Base-by-base conservation (phyloP, 371 early-diverging fungal genomes). In the Choanephora cucurbitarum region DNA sequence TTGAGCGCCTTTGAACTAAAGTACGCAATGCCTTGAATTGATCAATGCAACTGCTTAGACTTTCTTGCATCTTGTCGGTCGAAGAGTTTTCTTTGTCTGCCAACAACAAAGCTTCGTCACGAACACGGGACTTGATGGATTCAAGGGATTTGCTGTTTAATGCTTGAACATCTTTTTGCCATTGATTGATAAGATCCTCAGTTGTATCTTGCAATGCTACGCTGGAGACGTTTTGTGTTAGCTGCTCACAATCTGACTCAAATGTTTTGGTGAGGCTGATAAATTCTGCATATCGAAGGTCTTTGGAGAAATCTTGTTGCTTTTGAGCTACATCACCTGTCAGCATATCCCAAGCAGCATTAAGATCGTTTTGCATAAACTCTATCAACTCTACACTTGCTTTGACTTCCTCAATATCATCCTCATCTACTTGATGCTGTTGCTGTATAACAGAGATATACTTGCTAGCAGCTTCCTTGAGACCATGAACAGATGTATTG, bases 131-230 rank as follows among this genome's bases (percentile, higher is more conserved):
- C 19, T 24, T 45, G 33, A 64, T 64, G 11, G 42, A 37, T 19
- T 66, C 59, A 9, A 62, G 33, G 21, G 18, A 45, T 11, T 47
- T 44, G 7, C 21, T 18, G 21, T 65, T 58, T 5, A 72, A 22
- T 34, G 15, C 3, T 9, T 62, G 45, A 7, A 59, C 31, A 1
- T 58, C 40, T 13, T 62, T 45, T 33, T 69, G 69, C 73, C 73
- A 72, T 13, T 54, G 49, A 5, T 47, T 55, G 1, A 60, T 4
- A 1, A 58, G 21, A 8, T 52, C 44, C 13, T 72, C 73, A 0
- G 59, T 64, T 1, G 69, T 21, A 0, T 47, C 23, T 3, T 40
- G 44, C 4, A 66, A 24, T 21, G 57, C 49, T 0, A 44, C 49
- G 2, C 28, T 18, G 3, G 9, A 11, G 2, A 66, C 28, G 5